These are phyloP conservation scores for Botrytis tulipae DNA, from an alignment of 2,329 filamentous ascomycete genomes.

Conservation along the genomic window DNA sequence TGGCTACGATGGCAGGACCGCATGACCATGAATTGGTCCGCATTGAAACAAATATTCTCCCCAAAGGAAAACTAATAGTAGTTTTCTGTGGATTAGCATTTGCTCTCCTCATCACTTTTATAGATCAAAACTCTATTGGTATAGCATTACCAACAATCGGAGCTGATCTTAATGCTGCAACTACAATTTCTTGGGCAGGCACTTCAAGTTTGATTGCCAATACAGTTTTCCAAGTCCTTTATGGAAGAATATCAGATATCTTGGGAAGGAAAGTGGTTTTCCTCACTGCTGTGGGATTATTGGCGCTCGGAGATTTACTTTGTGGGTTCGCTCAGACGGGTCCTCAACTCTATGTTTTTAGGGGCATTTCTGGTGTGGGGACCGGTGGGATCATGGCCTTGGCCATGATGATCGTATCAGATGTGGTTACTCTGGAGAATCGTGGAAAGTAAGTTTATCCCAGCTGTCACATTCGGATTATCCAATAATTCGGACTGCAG, in stretches of 20 bases:
- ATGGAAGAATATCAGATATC: conserved; percentile 60
- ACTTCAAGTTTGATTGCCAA: conserved; percentile 54
- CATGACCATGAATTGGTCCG: conserved; percentile 32
- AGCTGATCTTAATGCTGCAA: conserved; percentile 44
- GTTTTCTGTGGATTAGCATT: conserved; percentile 53
- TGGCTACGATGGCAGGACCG: conserved; percentile 23
- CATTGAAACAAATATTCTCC: conserved; percentile 57
- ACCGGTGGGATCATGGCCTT: conserved; percentile 59
- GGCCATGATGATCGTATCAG: conserved; percentile 60
- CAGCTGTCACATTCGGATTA: not conserved
- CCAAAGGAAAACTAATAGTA: conserved; percentile 47
- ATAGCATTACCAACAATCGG: conserved; percentile 52
- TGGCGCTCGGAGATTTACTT: conserved; percentile 56
- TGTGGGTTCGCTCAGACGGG: conserved; percentile 57
- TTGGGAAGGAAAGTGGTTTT: conserved; percentile 60
- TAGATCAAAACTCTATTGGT: conserved; percentile 41
- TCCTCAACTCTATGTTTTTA: conserved; percentile 59
- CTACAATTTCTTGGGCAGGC: conserved; percentile 56
- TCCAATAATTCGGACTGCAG: not conserved
- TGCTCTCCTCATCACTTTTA: conserved; percentile 53
- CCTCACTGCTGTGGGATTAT: conserved; percentile 50
- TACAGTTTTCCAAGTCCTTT: conserved; percentile 63
- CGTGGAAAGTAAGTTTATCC: conserved; percentile 49
- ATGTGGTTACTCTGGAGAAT: conserved; percentile 57
- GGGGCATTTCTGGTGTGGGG: conserved; percentile 59